A percentile compares a stretch with the other conserved stretches of the same genome.
Conservation (phyloP, 2,329 filamentous ascomycete genomes). For the Claviceps sp. region DNA sequence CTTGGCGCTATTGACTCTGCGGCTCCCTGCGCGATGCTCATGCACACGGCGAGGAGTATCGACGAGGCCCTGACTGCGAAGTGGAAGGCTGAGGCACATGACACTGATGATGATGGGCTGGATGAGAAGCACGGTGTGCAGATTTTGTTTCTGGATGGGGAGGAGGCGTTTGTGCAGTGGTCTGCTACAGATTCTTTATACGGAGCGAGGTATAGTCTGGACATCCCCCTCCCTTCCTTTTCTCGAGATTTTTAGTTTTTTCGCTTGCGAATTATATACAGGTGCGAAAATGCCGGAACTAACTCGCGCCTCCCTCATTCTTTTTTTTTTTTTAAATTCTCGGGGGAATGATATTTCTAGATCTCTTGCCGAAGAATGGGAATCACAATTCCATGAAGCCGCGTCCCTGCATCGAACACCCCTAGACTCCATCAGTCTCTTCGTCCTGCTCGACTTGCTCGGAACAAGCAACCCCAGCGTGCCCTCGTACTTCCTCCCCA, state of each 20-base stretch:
- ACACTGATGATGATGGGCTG: constrained; percentile 38
- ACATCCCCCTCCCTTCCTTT: no score
- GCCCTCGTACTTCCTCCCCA: constrained; percentile 78
- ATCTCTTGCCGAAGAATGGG: constrained; percentile 74
- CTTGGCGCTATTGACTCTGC: constrained; percentile 91
- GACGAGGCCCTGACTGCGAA: constrained; percentile 69
- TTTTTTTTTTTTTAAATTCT: not conserved
- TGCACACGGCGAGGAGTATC: constrained; percentile 72
- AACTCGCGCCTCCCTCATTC: not conserved
- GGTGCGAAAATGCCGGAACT: not conserved
- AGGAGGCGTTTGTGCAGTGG: constrained; percentile 83
- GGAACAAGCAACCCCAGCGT: constrained; percentile 56
- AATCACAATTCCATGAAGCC: constrained; percentile 51
- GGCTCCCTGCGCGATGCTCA: constrained; percentile 83
- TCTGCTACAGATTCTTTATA: constrained; percentile 74
- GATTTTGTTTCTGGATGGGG: constrained; percentile 80
- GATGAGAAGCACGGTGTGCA: constrained; percentile 76
- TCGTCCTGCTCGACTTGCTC: constrained; percentile 83
- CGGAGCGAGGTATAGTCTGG: constrained; percentile 55
- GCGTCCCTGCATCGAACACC: constrained; percentile 63
- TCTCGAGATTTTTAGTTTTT: no score
- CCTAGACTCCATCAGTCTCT: constrained; percentile 70
- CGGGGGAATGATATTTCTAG: constrained; percentile 12
- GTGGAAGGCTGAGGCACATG: constrained; percentile 61
- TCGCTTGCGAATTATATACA: no score